phyloP scores from a whole-genome alignment of 441 rosid species.

The Euphorbia corollata region DNA sequence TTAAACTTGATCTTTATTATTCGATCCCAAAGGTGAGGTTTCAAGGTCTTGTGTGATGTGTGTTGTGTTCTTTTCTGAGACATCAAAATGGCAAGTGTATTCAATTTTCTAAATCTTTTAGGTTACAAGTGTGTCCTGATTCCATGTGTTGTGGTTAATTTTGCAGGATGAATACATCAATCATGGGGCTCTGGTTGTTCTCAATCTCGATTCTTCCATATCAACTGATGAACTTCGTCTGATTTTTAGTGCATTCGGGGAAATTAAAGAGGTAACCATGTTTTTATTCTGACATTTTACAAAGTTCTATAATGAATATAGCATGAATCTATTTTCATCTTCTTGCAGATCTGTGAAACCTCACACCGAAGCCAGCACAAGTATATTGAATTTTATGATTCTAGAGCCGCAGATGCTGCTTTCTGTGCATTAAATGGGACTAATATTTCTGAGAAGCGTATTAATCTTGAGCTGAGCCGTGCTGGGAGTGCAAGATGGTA shows the following conservation, averaged over 20 bases:
- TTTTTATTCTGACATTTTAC: not conserved
- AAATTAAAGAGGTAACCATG: constrained; percentile 46
- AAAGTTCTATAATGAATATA: not conserved
- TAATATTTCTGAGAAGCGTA: constrained; percentile 43
- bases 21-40: constrained; percentile 46
- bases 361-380: constrained; percentile 39
- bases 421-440: constrained; percentile 36
- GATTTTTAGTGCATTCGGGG: constrained; percentile 46
- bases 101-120: too few species aligned
- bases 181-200: constrained; percentile 45
- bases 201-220: constrained; percentile 45
- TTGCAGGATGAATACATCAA: constrained; percentile 45
- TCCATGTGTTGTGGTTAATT: constrained; percentile 11
- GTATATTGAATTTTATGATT: constrained; percentile 52
- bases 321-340: constrained; percentile 13
- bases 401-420: constrained; percentile 57
- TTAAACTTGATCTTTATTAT: constrained; percentile 54
- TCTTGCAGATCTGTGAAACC: constrained; percentile 41
- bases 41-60: constrained; percentile 5
- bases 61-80: not conserved
- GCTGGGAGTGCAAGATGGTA: constrained; percentile 36
- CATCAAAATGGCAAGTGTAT: constrained; percentile 6
- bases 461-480: constrained; percentile 40
- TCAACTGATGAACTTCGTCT: constrained; percentile 46
- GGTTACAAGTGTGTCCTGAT: constrained; percentile 9